Evolutionary conservation across 108 stramenopile genomes (phyloP).

Genomic region (Discostella pseudostelligera): DNA sequence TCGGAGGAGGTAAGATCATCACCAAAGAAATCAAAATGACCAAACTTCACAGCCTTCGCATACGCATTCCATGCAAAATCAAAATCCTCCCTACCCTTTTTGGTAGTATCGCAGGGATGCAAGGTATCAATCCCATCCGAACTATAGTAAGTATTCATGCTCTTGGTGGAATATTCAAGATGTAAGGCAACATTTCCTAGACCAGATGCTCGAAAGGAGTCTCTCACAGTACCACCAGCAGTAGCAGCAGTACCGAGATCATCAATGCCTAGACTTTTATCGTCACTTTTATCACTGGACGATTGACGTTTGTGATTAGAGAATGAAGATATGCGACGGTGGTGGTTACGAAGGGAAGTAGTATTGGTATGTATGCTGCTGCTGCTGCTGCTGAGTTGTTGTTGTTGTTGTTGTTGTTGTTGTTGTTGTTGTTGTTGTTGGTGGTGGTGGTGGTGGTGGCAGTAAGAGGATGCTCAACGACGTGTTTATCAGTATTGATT

Average conservation of each 20-base stretch:
- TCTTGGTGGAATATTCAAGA: conserved; percentile 19
- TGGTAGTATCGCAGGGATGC: conserved; percentile 17
- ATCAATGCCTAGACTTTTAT: conserved; percentile 14
- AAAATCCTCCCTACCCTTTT: conserved; percentile 32
- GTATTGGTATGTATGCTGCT: too few relatives aligned
- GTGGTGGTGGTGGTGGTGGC: too few relatives aligned
- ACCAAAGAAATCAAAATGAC: conserved; percentile 24
- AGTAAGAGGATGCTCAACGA: too few relatives aligned
- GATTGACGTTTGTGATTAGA: too few relatives aligned
- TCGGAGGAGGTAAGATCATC: too few relatives aligned
- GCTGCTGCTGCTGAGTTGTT: too few relatives aligned
- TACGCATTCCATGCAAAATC: conserved; percentile 39
- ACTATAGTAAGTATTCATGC: conserved; percentile 10
- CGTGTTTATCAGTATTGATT: too few relatives aligned
- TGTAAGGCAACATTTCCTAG: conserved; percentile 20
- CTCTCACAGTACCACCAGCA: not conserved
- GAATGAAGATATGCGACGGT: too few relatives aligned
- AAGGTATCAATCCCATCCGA: conserved; percentile 34
- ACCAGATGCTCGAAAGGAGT: conserved; percentile 15
- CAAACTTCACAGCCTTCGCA: conserved; percentile 27
- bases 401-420: too few relatives aligned
- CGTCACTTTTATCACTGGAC: not conserved
- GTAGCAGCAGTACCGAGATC: conserved; percentile 4
- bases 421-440: too few relatives aligned
- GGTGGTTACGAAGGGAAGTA: too few relatives aligned